These are phyloP conservation scores for Ilex paraguariensis DNA, from an alignment of 305 asterid genomes.

Conservation along the genomic window DNA sequence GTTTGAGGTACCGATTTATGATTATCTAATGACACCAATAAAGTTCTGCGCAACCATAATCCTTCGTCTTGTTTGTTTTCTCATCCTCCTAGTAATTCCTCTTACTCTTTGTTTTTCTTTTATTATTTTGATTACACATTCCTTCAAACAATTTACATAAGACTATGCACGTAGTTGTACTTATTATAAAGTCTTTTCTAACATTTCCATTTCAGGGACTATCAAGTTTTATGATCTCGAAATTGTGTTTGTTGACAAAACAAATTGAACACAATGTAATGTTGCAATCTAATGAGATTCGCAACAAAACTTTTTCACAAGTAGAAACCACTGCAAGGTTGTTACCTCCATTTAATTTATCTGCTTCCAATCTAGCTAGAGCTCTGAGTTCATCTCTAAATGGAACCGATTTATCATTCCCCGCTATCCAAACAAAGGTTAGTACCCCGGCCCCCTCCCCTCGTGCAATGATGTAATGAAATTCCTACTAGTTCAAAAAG, in stretches of 20 bases:
- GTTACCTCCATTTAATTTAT: slow-evolving; percentile 15
- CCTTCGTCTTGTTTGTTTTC: slow-evolving; percentile 11
- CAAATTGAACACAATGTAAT: no score
- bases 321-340: slow-evolving; percentile 11
- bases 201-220: no score
- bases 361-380: slow-evolving; percentile 20
- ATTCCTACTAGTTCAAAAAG: no score
- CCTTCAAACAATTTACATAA: not conserved
- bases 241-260: no score
- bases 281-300: no score
- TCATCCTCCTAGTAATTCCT: slow-evolving; percentile 17
- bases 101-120: not conserved
- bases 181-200: no score
- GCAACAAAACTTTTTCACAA: not conserved
- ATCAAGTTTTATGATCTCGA: no score
- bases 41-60: not conserved
- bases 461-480: no score
- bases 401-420: slow-evolving; percentile 19
- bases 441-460: no score
- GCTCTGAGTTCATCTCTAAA: slow-evolving; percentile 10
- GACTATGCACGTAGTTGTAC: not conserved
- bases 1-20: no score
- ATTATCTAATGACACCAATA: no score
- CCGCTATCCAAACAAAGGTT: not conserved
- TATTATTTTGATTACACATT: not conserved